Conservation (phyloP, 1,284 basidiomycete genomes). For the Albatrellus sp. region DNA sequence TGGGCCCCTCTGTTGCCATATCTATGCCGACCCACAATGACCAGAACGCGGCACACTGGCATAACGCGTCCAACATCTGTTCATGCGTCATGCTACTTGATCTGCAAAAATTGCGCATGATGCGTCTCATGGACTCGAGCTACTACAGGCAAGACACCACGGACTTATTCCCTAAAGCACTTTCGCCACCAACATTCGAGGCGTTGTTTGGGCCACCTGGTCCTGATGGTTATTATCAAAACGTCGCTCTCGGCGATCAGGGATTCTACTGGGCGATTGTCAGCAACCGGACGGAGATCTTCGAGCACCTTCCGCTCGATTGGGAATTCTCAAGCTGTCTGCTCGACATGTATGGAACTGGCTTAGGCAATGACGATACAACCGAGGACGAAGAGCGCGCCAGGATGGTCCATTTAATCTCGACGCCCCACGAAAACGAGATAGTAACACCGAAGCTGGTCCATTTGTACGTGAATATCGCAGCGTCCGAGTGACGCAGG, state of each 20-base stretch:
- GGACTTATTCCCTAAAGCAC: slow-evolving; percentile 18
- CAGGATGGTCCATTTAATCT: slow-evolving; percentile 21
- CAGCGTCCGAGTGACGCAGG: background rate
- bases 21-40: slow-evolving; percentile 33
- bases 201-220: slow-evolving; percentile 31
- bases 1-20: slow-evolving; percentile 24
- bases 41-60: slow-evolving; percentile 25
- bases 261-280: slow-evolving; percentile 42
- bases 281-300: slow-evolving; percentile 25
- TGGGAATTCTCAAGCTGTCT: slow-evolving; percentile 37
- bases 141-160: slow-evolving; percentile 22
- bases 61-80: slow-evolving; percentile 33
- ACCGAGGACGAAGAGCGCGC: slow-evolving; percentile 23
- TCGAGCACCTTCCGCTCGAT: slow-evolving; percentile 29
- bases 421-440: slow-evolving; percentile 27
- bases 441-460: slow-evolving; percentile 31
- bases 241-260: slow-evolving; percentile 35
- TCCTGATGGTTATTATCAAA: slow-evolving; percentile 24
- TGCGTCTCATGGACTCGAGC: slow-evolving; percentile 34
- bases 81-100: slow-evolving; percentile 39
- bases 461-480: slow-evolving; percentile 29
- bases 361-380: slow-evolving; percentile 26
- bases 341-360: slow-evolving; percentile 30
- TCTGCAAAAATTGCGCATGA: slow-evolving; percentile 27
- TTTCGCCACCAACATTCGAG: slow-evolving; percentile 28